Conservation (phyloP, 1,284 basidiomycete species). For the Cutaneotrichosporon dermatis region DNA sequence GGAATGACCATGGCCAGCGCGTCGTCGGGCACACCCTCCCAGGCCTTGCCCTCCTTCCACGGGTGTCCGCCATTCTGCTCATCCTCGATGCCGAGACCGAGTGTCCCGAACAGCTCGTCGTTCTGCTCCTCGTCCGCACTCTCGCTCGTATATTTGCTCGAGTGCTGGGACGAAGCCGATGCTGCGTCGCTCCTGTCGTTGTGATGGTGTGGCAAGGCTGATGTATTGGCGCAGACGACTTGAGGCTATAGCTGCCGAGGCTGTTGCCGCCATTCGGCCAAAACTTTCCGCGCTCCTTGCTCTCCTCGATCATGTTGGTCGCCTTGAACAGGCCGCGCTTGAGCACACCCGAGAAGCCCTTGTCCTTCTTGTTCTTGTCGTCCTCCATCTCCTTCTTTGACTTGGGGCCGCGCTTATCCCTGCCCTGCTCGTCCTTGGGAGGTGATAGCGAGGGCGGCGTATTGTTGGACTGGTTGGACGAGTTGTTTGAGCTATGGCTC, state of each 20-base stretch:
- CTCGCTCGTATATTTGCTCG: slow-evolving; percentile 9
- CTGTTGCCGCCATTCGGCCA: slow-evolving; percentile 7
- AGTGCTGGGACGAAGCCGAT: slow-evolving; percentile 19
- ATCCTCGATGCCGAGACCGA: slow-evolving; percentile 24
- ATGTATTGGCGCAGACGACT: background rate
- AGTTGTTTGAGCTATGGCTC: background rate
- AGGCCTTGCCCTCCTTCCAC: slow-evolving; percentile 43
- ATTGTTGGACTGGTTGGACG: background rate
- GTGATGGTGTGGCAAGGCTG: background rate
- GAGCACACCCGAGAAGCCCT: slow-evolving; percentile 29
- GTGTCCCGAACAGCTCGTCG: slow-evolving; percentile 17
- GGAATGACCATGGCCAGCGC: slow-evolving; percentile 48
- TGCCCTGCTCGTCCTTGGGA: slow-evolving; percentile 9
- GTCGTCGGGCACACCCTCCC: slow-evolving; percentile 45
- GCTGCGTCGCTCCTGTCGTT: slow-evolving; percentile 18
- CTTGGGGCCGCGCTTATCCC: slow-evolving; percentile 14
- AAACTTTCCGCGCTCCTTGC: slow-evolving; percentile 23
- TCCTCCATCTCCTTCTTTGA: slow-evolving; percentile 28
- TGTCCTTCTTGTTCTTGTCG: slow-evolving; percentile 20
- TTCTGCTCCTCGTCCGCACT: slow-evolving; percentile 12
- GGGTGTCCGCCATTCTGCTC: slow-evolving; percentile 24
- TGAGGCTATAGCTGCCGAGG: background rate
- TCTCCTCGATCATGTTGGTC: slow-evolving; percentile 33
- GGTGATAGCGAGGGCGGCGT: slow-evolving; percentile 1
- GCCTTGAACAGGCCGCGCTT: slow-evolving; percentile 41